Evolutionary conservation across 768 basidiomycete genomes (phyloP), one percentile per base, ranked within the genome.

Genomic region (Gloeostereum incarnatum): DNA sequence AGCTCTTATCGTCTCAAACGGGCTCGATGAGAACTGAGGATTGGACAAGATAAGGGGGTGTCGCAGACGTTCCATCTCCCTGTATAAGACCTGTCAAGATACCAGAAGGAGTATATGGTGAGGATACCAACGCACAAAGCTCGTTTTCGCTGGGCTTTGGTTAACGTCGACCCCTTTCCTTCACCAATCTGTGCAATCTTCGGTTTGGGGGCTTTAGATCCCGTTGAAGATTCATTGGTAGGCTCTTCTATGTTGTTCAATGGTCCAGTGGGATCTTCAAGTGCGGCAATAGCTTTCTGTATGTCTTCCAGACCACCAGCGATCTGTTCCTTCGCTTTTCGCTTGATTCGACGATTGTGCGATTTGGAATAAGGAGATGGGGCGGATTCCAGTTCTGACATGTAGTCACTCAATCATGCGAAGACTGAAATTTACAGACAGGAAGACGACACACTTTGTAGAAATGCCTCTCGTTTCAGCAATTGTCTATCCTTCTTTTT

Each of bases 1-100:
- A 3, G 70, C 80, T 4, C 84, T 78, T 47, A 89, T 83, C 1
- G 83, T 79, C 49, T 78, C 63, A 53, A 89, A 89, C 1, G 87
- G 87, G 49, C 79, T 81, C 22, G 69, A 58, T 7, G 73, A 56
- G 50, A 78, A 89, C 26, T 73, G 69, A 4, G 79, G 66, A 49
- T 78, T 80, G 16, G 75, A 65, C 21, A 82, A 63, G 27, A 89
- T 77, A 45, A 80, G 59, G 7, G 83, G 84, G 42, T 81, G 77
- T 42, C 86, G 68, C 19, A 82, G 60, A 38, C 67, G 72, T 53
- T 90, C 86, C 45, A 69, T 45, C 54, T 79, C 63, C 14, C 87
- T 89, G 50, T 8, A 41, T 38, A 31, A 27, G 10, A 27, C n/a
- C 17, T 30, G 19, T 14, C 4, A 22, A 37, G 36, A 19, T 32